Evolutionary conservation across 2,329 filamentous ascomycete species (phyloP).

Genomic region (Ascochyta koolunga): DNA sequence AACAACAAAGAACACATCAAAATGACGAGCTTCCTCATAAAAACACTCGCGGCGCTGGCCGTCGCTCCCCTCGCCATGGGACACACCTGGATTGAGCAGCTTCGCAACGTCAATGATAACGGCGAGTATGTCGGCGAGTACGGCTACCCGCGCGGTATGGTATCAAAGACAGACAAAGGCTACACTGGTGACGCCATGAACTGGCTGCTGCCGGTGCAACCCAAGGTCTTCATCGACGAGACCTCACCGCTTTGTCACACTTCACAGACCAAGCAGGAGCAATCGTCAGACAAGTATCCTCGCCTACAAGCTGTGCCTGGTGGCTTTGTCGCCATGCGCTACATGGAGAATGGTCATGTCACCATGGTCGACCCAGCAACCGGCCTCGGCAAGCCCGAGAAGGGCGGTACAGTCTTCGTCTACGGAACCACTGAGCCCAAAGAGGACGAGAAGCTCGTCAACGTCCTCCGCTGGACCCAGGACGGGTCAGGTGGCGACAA

Average conservation of each 20-base stretch:
- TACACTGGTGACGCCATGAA: constrained; percentile 66
- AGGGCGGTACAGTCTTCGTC: constrained; percentile 55
- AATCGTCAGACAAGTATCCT: constrained; percentile 62
- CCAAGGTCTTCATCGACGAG: constrained; percentile 54
- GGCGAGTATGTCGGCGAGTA: constrained; percentile 73
- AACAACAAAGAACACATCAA: constrained; percentile 14
- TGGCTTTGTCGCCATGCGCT: constrained; percentile 56
- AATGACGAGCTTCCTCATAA: constrained; percentile 27
- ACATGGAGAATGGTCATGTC: constrained; percentile 59
- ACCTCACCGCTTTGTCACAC: constrained; percentile 68
- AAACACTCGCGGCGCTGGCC: constrained; percentile 25
- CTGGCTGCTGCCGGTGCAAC: constrained; percentile 58
- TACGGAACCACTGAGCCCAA: constrained; percentile 57
- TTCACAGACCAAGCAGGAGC: constrained; percentile 62
- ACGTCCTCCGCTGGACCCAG: constrained; percentile 79
- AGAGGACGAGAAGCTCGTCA: constrained; percentile 62
- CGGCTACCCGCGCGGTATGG: constrained; percentile 78
- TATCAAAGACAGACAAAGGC: constrained; percentile 61
- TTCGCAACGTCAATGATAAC: constrained; percentile 72
- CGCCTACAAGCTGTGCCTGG: constrained; percentile 64
- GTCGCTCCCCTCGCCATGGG: constrained; percentile 29
- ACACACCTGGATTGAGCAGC: constrained; percentile 84
- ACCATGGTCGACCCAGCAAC: constrained; percentile 47
- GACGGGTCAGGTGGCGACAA: constrained; percentile 82
- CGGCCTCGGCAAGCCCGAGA: constrained; percentile 50